Evolutionary conservation across 2,329 filamentous ascomycete species (phyloP).

Genomic region (Beauveria sp.): DNA sequence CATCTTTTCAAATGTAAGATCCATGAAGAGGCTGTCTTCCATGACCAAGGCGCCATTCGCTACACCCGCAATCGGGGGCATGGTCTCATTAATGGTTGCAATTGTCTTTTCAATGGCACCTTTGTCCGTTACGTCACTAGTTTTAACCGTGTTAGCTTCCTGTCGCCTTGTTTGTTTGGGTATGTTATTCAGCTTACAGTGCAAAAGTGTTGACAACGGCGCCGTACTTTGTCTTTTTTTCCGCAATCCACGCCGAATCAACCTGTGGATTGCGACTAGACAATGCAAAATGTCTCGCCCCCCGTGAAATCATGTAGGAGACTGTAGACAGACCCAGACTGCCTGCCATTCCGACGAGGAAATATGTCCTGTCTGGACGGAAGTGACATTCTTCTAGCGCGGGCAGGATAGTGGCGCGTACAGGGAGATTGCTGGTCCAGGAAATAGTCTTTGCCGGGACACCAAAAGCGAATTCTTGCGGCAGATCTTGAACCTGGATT

Average conservation of each 20-base stretch:
- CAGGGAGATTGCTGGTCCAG: not conserved
- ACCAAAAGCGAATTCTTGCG: not conserved
- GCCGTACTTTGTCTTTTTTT: not conserved
- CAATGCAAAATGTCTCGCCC: constrained; percentile 27
- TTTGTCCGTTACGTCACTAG: constrained; percentile 16
- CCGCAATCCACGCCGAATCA: constrained; percentile 8
- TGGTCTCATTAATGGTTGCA: constrained; percentile 17
- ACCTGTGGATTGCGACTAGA: constrained; percentile 28
- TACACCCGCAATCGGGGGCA: constrained; percentile 30
- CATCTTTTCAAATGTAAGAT: constrained; percentile 13
- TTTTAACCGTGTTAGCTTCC: not conserved
- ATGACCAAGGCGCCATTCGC: constrained; percentile 31
- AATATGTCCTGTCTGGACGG: constrained; percentile 19
- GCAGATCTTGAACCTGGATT: not conserved
- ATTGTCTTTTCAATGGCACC: constrained; percentile 7
- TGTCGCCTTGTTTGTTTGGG: not conserved
- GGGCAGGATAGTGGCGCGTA: not conserved
- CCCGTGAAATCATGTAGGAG: constrained; percentile 27
- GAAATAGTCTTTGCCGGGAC: not conserved
- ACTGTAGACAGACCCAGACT: constrained; percentile 28
- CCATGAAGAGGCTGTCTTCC: constrained; percentile 18
- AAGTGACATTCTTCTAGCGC: constrained; percentile 5
- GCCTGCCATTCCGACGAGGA: constrained; percentile 24
- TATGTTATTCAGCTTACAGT: not conserved
- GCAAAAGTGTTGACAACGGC: constrained; percentile 1